A percentile compares a stretch with the other conserved stretches of the same genome.
Conservation (phyloP, 1,284 basidiomycete genomes). For the Pholiota adiposa region DNA sequence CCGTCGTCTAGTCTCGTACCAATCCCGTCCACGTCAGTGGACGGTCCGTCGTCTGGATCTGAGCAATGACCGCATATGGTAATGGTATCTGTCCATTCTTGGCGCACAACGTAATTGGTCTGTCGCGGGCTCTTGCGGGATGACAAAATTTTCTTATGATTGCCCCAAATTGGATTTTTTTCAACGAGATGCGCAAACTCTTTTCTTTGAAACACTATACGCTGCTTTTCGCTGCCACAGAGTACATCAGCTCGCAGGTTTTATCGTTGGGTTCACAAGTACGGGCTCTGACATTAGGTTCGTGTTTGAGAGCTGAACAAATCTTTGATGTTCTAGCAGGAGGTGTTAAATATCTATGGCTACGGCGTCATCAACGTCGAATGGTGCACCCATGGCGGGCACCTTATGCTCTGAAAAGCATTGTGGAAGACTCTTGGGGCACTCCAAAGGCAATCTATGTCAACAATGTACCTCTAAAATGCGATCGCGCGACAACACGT, state of each 20-base stretch:
- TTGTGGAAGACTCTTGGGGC: slow-evolving; percentile 11
- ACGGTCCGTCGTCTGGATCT: too few relatives aligned
- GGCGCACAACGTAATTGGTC: slow-evolving; percentile 1
- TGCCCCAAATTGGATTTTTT: slow-evolving; percentile 9
- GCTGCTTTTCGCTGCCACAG: background rate
- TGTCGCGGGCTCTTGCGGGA: background rate
- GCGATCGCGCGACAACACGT: slow-evolving; percentile 1
- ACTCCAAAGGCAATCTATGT: slow-evolving; percentile 19
- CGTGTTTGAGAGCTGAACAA: background rate
- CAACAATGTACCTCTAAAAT: slow-evolving; percentile 11
- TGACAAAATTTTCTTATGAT: slow-evolving; percentile 9
- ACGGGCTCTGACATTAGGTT: too few relatives aligned
- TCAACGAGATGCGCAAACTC: slow-evolving; percentile 1
- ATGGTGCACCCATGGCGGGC: background rate
- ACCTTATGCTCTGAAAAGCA: slow-evolving; percentile 13
- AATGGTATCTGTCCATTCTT: slow-evolving; percentile 3
- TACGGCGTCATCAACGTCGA: background rate
- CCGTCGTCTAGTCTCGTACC: background rate
- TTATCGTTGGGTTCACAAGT: background rate
- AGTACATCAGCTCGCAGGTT: background rate
- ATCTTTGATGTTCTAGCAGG: background rate
- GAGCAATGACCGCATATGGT: slow-evolving; percentile 2
- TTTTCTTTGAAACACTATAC: background rate
- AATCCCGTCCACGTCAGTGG: too few relatives aligned
- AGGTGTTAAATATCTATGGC: background rate